Percentiles rank a stretch among this genome's conserved stretches.
These are phyloP conservation scores for Elsinoe fawcettii DNA, from an alignment of 2,329 filamentous ascomycete genomes.

Conservation along the genomic window DNA sequence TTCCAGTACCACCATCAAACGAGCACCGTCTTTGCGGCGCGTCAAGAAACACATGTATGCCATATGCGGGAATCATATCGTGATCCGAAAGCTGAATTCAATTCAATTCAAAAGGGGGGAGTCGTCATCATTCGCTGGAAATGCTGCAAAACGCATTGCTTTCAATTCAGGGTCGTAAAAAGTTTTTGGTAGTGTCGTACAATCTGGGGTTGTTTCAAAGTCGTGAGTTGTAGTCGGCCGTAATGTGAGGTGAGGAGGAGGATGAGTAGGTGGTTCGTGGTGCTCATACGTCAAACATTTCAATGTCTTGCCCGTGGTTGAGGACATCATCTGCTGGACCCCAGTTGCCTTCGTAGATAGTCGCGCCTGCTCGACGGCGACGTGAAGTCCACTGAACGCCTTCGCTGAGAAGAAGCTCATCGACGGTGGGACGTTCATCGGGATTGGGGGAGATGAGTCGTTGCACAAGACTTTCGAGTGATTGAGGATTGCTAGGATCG, in stretches of 20 bases:
- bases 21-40: background rate
- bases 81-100: conserved; percentile 4
- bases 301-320: conserved; percentile 44
- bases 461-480: conserved; percentile 74
- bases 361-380: conserved; percentile 78
- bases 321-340: conserved; percentile 65
- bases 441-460: conserved; percentile 83
- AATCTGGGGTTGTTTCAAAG: background rate
- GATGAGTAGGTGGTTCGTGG: background rate
- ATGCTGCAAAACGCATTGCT: conserved; percentile 12
- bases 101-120: background rate
- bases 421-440: conserved; percentile 61
- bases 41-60: conserved; percentile 14
- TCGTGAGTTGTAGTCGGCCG: background rate
- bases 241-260: background rate
- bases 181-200: conserved; percentile 8
- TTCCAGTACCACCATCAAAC: background rate
- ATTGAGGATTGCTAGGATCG: conserved; percentile 61
- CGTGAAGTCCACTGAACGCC: conserved; percentile 73
- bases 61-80: conserved; percentile 15
- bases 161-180: conserved; percentile 8
- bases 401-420: conserved; percentile 63
- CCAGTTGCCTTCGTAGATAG: conserved; percentile 93
- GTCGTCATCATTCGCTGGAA: conserved; percentile 15
- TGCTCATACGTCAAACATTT: conserved; percentile 51